Base-by-base conservation (phyloP, 2,329 filamentous ascomycete genomes). In the Alternaria rosae region DNA sequence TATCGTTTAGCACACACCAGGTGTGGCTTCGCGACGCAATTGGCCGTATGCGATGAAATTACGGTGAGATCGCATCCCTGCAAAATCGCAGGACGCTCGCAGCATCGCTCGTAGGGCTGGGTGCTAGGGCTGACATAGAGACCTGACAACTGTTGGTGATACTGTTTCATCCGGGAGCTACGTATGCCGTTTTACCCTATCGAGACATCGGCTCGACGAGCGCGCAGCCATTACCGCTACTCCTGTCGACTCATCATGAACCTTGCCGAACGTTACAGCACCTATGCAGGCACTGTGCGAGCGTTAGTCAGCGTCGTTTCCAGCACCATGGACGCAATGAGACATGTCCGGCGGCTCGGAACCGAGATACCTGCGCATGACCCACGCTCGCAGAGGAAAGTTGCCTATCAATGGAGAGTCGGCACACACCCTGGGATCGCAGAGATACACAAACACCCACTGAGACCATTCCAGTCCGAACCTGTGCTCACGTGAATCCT, bases 41-140 rank as follows among this genome's bases (percentile, higher is more conserved):
- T 59, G 55, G 59, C 25, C 30, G 10, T 11, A 42, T 12, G 41
- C 43, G 17, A 12, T 20, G 23, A 59, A 59, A 48, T 43, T 63
- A 69, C 70, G 72, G 73, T 75, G 73, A 75, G 71, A 69, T 68
- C 52, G 57, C 54, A 60, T 17, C 43, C 56, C 57, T 62, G 63
- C 55, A 59, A 59, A 54, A 70, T 61, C 52, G 60, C 60, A 66
- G 50, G 53, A 54, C 38, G 43, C 45, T 50, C 23, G 45, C 45
- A 57, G 47, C 44, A 44, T 58, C 56, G 59, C 55, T 53, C 56
- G 65, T 74, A 75, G 66, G 72, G 72, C 72, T 76, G 71, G 70
- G 44, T 45, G 50, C 54, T 57, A 66, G 55, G 61, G 62, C 66
- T 70, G 55, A 71, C 63, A 60, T 57, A 20, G 32, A 38, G 9